A percentile compares a stretch with the other conserved stretches of the same genome.
Conservation (phyloP, 2,329 filamentous ascomycete species). For the Xylariaceae sp. region DNA sequence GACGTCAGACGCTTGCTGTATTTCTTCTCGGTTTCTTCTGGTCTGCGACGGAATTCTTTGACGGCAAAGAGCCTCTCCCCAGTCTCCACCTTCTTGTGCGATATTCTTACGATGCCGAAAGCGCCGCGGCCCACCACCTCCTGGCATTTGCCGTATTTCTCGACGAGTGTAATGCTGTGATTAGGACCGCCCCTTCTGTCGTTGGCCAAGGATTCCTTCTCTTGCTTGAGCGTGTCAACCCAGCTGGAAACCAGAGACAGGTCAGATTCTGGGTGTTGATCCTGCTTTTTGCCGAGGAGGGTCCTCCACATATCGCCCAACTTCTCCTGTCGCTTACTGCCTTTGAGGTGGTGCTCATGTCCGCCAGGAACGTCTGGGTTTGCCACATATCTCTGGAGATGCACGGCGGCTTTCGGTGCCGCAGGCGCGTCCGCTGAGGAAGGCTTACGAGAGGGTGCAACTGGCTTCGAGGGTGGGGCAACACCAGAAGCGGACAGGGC, state of each 20-base stretch:
- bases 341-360: constrained; percentile 88
- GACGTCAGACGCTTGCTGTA: constrained; percentile 97
- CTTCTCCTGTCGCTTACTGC: constrained; percentile 91
- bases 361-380: constrained; percentile 62
- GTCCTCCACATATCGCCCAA: constrained; percentile 88
- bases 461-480: constrained; percentile 36
- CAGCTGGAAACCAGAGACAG: constrained; percentile 92
- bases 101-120: constrained; percentile 96
- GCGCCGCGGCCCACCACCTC: constrained; percentile 95
- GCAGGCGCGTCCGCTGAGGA: constrained; percentile 25
- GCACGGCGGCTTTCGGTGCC: constrained; percentile 37
- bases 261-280: constrained; percentile 73
- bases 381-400: constrained; percentile 53
- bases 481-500: constrained; percentile 38
- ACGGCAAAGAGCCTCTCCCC: constrained; percentile 95
- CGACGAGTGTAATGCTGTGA: constrained; percentile 77
- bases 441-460: constrained; percentile 41
- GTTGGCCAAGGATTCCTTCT: constrained; percentile 74
- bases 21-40: constrained; percentile 93
- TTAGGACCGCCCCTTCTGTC: constrained; percentile 79
- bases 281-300: constrained; percentile 82
- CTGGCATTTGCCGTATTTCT: constrained; percentile 98
- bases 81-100: constrained; percentile 88
- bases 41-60: constrained; percentile 94
- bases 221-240: constrained; percentile 90